phyloP scores from a whole-genome alignment of 176 grass and related monocot species.

The Alopecurus myosuroides region DNA sequence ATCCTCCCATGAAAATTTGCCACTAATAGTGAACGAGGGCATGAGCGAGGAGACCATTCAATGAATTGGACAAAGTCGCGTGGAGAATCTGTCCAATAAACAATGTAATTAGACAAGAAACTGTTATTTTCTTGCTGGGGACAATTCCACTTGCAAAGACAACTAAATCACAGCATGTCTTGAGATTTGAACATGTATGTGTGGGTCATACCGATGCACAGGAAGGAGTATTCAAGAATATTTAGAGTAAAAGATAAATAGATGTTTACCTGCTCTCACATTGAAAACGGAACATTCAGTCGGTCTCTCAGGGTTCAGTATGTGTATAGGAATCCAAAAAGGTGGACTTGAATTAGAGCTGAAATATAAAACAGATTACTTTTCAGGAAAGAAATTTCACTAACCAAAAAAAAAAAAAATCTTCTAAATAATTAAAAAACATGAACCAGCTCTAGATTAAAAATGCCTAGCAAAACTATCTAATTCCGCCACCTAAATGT shows the following conservation, averaged over 20 bases:
- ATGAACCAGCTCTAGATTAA: neutral
- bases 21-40: conserved; percentile 83
- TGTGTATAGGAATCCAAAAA: conserved; percentile 99
- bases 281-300: conserved; percentile 96
- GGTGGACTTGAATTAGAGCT: conserved; percentile 87
- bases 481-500: neutral
- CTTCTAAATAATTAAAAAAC: neutral
- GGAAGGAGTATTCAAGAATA: conserved; percentile 14
- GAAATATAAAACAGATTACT: conserved; percentile 35
- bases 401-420: neutral
- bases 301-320: conserved; percentile 94
- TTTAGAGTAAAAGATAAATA: conserved; percentile 17
- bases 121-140: neutral
- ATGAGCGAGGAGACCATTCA: conserved; percentile 96
- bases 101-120: conserved; percentile 1
- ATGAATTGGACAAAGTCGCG: conserved; percentile 98
- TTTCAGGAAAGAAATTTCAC: neutral
- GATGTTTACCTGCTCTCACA: conserved; percentile 79
- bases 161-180: neutral
- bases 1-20: conserved; percentile 98
- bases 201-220: neutral
- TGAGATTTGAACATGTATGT: neutral
- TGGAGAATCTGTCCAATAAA: conserved; percentile 89
- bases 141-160: neutral
- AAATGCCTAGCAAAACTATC: neutral